Evolutionary conservation across 768 basidiomycete species (phyloP).

Genomic region (Tylopilus vinaceipallidus): DNA sequence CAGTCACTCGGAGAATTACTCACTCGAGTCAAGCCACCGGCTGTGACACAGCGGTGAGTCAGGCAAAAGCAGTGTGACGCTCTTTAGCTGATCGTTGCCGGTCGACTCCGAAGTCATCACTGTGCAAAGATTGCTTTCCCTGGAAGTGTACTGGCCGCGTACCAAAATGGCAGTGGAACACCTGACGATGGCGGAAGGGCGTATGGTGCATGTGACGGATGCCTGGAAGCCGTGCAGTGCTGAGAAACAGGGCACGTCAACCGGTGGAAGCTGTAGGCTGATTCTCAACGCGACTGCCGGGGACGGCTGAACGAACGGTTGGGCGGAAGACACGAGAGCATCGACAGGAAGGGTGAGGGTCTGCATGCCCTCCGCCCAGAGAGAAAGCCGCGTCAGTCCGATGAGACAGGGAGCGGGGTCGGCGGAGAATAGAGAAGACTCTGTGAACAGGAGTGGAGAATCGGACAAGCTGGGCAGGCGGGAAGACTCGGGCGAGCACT

Average conservation of each 20-base stretch:
- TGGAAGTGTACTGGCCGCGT: slow-evolving; percentile 47
- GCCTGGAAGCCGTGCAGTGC: slow-evolving; percentile 65
- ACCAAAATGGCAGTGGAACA: slow-evolving; percentile 63
- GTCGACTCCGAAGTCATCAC: slow-evolving; percentile 44
- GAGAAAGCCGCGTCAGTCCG: slow-evolving; percentile 41
- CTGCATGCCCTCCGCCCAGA: slow-evolving; percentile 71
- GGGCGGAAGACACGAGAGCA: slow-evolving; percentile 42
- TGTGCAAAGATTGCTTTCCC: slow-evolving; percentile 47
- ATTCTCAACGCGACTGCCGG: slow-evolving; percentile 52
- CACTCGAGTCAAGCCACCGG: slow-evolving; percentile 69
- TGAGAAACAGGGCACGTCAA: slow-evolving; percentile 50
- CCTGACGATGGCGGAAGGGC: slow-evolving; percentile 54
- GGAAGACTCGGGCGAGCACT: slow-evolving; percentile 25
- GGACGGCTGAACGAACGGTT: slow-evolving; percentile 35
- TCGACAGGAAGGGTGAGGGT: slow-evolving; percentile 60
- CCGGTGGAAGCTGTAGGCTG: slow-evolving; percentile 54
- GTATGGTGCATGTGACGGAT: slow-evolving; percentile 50
- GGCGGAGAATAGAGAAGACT: slow-evolving; percentile 28
- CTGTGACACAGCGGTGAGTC: slow-evolving; percentile 66
- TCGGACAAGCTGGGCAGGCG: slow-evolving; percentile 24
- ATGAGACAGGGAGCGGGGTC: slow-evolving; percentile 34
- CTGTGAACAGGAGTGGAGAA: slow-evolving; percentile 28
- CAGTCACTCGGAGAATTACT: slow-evolving; percentile 31
- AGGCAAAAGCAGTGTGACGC: slow-evolving; percentile 56
- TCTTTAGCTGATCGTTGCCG: slow-evolving; percentile 44